These are phyloP conservation scores for Eucalyptus sp. DNA, from an alignment of 345 rosid species.

Conservation along the genomic window DNA sequence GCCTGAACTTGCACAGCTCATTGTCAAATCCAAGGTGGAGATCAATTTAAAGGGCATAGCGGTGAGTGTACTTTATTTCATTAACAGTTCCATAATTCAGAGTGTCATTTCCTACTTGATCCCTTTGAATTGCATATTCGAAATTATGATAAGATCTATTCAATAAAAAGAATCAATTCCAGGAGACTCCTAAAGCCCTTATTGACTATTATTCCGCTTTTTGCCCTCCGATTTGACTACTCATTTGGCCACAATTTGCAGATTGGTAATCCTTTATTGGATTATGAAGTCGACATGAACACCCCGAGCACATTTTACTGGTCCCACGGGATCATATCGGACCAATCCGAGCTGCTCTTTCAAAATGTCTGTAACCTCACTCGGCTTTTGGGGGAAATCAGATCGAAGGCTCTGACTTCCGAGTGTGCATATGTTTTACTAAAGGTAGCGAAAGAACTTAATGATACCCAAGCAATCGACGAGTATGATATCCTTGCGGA, in stretches of 20 bases:
- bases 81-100: neutral
- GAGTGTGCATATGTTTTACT: neutral
- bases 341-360: neutral
- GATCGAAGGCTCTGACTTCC: neutral
- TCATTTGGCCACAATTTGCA: neutral
- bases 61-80: conserved; percentile 1
- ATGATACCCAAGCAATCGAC: neutral
- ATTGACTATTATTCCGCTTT: neutral
- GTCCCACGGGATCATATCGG: conserved; percentile 41
- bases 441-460: neutral
- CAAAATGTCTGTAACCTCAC: conserved; percentile 9
- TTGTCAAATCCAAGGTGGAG: conserved; percentile 4
- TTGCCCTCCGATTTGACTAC: neutral
- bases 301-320: conserved; percentile 5
- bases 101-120: neutral
- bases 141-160: neutral
- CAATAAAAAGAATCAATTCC: neutral
- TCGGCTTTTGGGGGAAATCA: neutral
- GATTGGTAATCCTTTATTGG: conserved; percentile 33
- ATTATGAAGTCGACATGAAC: conserved; percentile 15
- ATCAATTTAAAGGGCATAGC: conserved; percentile 27
- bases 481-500: conserved; percentile 18
- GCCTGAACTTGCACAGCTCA: conserved; percentile 29
- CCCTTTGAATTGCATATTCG: neutral
- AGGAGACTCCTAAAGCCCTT: neutral